These are phyloP conservation scores for Dillenia turbinata DNA, from an alignment of 164 flowering plant genomes.

Conservation along the genomic window DNA sequence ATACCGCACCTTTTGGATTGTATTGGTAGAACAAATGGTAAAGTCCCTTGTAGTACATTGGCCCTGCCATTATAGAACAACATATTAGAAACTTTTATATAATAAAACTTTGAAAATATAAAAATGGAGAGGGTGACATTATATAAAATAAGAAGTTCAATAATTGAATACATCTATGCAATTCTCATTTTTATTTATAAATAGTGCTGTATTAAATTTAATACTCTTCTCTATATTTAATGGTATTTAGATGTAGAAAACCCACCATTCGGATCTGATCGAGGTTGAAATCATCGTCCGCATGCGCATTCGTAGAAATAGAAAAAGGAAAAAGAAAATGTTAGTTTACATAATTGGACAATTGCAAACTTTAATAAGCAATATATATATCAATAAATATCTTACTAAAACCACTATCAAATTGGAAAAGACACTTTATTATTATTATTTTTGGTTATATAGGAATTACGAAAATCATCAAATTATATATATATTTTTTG, in stretches of 20 bases:
- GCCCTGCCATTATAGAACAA: conserved; percentile 23
- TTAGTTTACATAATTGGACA: neutral
- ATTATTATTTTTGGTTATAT: no score
- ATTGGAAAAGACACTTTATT: no score
- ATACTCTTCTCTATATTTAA: no score
- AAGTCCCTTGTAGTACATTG: conserved; percentile 51
- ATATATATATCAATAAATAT: neutral
- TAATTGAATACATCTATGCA: no score
- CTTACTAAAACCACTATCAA: conserved; percentile 1
- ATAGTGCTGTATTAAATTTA: no score
- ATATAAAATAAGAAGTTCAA: neutral
- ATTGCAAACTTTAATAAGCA: neutral
- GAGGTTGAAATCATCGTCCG: neutral
- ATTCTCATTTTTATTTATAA: neutral
- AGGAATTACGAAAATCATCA: no score
- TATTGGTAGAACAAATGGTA: conserved; percentile 67
- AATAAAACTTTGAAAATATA: neutral
- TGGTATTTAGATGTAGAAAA: neutral
- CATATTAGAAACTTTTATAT: neutral
- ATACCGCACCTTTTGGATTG: conserved; percentile 57
- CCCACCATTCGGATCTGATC: conserved; percentile 62
- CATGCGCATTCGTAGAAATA: neutral
- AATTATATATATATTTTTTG: no score
- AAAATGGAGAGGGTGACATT: neutral
- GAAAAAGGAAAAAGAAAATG: neutral